Base-by-base conservation (phyloP, 768 basidiomycete genomes). In the Boletus rubescentipes region DNA sequence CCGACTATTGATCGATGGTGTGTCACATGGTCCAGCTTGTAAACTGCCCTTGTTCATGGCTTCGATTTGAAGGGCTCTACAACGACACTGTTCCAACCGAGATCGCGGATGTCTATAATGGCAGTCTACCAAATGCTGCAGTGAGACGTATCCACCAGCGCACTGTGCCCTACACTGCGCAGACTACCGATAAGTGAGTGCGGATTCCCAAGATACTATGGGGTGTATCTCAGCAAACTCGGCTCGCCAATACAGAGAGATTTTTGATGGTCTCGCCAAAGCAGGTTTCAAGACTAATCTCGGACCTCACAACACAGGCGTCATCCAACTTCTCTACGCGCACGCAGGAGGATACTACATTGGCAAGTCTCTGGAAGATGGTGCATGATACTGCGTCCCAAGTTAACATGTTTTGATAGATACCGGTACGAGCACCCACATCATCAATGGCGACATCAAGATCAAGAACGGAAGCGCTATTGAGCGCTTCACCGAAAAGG, bases 361-460 rank as follows among this genome's bases (percentile, higher is more conserved):
- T 14, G 74, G 77, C 70, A 44, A 23, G 66, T 50, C 26, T 15
- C 29, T 8, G 1, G 14, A 11, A 26, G 2, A 8, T 5, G 15
- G 14, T 8, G 12, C 15, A 12, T n/a, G 18, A 34, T 9, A 3
- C 4, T 4, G 11, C 32, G 8, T 35, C 8, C 26, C n/a, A n/a
- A n/a, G n/a, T n/a, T 46, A 3, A 41, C 14, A 1, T 2, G 8
- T n/a, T 4, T 23, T 7, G 16, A 45, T 38, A 73, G 73, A 72
- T n/a, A 59, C 61, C 9, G 79, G 78, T 10, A 75, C 77, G 1
- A 74, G 75, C 46, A 69, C 74, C 47, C 67, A 75, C 47, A 75
- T 81, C 58, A 72, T 71, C 20, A 63, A 77, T 20, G 78, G 81
- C 15, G 70, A 74, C 40, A 80, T 83, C 69, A 79, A 79, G 58